phyloP scores from a whole-genome alignment of 495 filamentous ascomycete species.

The Poronia punctata region DNA sequence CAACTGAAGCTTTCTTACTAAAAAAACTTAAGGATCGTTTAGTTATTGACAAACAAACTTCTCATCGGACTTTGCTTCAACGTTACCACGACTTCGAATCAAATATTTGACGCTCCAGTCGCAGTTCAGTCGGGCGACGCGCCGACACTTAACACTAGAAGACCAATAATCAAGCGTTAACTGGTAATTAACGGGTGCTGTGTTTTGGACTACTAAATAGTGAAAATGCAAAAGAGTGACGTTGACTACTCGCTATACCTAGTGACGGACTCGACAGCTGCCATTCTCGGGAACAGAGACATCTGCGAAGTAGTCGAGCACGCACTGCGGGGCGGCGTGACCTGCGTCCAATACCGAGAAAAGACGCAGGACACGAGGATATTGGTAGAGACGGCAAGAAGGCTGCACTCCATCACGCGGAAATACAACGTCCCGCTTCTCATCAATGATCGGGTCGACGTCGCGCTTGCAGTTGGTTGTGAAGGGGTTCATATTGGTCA shows the following conservation, averaged over 20 bases:
- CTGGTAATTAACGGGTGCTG: too few relatives aligned
- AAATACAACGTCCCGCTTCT: conserved; percentile 69
- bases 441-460: conserved; percentile 94
- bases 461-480: conserved; percentile 75
- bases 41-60: too few relatives aligned
- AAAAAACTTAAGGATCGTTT: too few relatives aligned
- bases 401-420: conserved; percentile 62
- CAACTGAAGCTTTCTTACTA: too few relatives aligned
- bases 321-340: conserved; percentile 75
- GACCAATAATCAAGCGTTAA: too few relatives aligned
- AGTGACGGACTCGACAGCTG: conserved; percentile 83
- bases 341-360: conserved; percentile 84
- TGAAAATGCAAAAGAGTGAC: conserved; percentile 23
- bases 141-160: too few relatives aligned
- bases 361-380: conserved; percentile 72
- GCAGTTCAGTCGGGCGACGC: too few relatives aligned
- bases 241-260: conserved; percentile 66
- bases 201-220: not conserved
- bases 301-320: conserved; percentile 68
- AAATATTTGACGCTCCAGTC: too few relatives aligned
- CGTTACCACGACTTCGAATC: too few relatives aligned
- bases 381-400: conserved; percentile 62
- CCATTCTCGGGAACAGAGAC: conserved; percentile 60
- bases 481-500: conserved; percentile 94
- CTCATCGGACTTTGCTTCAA: too few relatives aligned